phyloP scores from a whole-genome alignment of 2,329 filamentous ascomycete species.

The Chaetomium sp. region DNA sequence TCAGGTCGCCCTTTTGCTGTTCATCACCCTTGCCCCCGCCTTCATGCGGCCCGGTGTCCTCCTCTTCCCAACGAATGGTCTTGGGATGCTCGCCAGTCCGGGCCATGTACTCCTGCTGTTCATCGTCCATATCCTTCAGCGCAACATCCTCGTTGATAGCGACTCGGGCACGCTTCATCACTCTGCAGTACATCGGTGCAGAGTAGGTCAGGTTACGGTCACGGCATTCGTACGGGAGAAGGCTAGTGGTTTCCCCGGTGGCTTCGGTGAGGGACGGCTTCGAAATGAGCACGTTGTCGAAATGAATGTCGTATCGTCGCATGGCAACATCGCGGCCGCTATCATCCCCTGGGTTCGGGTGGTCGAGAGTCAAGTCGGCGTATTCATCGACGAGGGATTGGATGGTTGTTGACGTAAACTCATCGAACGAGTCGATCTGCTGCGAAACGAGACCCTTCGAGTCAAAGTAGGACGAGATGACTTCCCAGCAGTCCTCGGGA shows the following conservation, averaged over 20 bases:
- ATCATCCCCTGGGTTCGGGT: constrained; percentile 71
- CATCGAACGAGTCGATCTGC: constrained; percentile 96
- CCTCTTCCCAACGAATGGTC: constrained; percentile 54
- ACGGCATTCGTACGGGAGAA: constrained; percentile 91
- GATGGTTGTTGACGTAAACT: constrained; percentile 90
- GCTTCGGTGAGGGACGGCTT: constrained; percentile 88
- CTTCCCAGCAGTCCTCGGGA: constrained; percentile 96
- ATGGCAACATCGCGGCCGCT: constrained; percentile 77
- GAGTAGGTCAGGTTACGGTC: constrained; percentile 94
- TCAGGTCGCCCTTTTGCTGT: constrained; percentile 56
- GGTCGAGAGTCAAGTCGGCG: constrained; percentile 84
- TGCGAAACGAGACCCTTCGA: constrained; percentile 93
- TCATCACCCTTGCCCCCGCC: constrained; percentile 33
- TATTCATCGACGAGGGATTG: constrained; percentile 93
- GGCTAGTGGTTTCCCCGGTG: constrained; percentile 76
- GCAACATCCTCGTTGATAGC: constrained; percentile 69
- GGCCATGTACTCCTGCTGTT: constrained; percentile 50
- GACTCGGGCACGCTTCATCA: constrained; percentile 76
- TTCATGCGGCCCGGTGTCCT: constrained; percentile 47
- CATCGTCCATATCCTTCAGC: constrained; percentile 61
- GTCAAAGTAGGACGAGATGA: constrained; percentile 96
- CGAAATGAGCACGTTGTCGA: constrained; percentile 82
- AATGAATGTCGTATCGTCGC: constrained; percentile 90
- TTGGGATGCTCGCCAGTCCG: constrained; percentile 53
- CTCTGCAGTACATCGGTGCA: constrained; percentile 81